Evolutionary conservation across 495 filamentous ascomycete species (phyloP).

Genomic region (Jackrogersella multiformis): DNA sequence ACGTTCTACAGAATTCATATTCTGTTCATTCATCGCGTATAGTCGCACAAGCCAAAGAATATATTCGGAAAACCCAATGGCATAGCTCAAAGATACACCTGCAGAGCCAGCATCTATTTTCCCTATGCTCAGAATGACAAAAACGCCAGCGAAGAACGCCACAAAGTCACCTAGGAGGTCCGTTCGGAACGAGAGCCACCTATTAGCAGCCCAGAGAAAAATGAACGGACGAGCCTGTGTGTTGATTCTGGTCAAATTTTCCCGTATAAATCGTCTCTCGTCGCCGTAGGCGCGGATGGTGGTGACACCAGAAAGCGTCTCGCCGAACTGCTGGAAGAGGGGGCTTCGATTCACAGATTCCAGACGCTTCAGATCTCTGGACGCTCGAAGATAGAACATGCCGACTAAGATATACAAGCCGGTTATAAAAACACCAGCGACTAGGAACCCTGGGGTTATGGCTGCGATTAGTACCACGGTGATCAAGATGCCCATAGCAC

Average conservation of each 20-base stretch:
- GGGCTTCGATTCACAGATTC: conserved; percentile 96
- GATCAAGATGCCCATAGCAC: conserved; percentile 73
- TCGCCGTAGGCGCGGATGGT: conserved; percentile 98
- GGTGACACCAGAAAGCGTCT: conserved; percentile 94
- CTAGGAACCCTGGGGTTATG: conserved; percentile 92
- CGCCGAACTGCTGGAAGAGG: conserved; percentile 97
- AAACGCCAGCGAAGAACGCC: conserved; percentile 91
- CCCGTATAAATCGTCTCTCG: conserved; percentile 89
- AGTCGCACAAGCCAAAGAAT: conserved; percentile 95
- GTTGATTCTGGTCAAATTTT: conserved; percentile 91
- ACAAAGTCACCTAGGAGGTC: conserved; percentile 92
- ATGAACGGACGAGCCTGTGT: conserved; percentile 93
- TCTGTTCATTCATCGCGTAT: conserved; percentile 97
- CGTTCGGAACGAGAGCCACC: conserved; percentile 94
- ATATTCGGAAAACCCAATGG: conserved; percentile 96
- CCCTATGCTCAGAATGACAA: conserved; percentile 85
- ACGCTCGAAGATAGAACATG: conserved; percentile 87
- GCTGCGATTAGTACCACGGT: conserved; percentile 90
- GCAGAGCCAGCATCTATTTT: conserved; percentile 92
- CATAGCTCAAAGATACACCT: conserved; percentile 96
- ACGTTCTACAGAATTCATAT: conserved; percentile 99
- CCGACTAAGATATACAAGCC: conserved; percentile 84
- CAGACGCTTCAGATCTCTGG: conserved; percentile 90
- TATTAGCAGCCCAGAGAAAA: conserved; percentile 95
- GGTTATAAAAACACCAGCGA: conserved; percentile 87